These are phyloP conservation scores for Termitomyces sp. DNA, from an alignment of 768 basidiomycete species.

Conservation along the genomic window DNA sequence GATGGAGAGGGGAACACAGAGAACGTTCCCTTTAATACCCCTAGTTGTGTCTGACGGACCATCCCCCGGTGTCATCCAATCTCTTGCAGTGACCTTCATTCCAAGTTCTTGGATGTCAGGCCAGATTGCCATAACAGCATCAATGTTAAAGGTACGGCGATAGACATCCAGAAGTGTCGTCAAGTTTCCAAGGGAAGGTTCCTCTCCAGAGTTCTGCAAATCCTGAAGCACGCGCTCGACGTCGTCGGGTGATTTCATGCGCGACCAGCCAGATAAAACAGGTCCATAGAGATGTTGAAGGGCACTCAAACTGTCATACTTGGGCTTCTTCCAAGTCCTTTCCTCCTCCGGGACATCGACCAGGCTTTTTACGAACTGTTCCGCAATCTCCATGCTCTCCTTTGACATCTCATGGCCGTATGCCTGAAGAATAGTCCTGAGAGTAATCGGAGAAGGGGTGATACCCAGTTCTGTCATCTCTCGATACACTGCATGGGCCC, in stretches of 20 bases:
- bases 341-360: slow-evolving; percentile 28
- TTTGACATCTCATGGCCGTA: slow-evolving; percentile 46
- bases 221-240: slow-evolving; percentile 53
- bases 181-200: slow-evolving; percentile 54
- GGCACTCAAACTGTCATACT: slow-evolving; percentile 33
- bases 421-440: slow-evolving; percentile 57
- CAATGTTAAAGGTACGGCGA: slow-evolving; percentile 48
- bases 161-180: slow-evolving; percentile 69
- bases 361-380: slow-evolving; percentile 56
- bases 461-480: slow-evolving; percentile 67
- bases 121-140: slow-evolving; percentile 61
- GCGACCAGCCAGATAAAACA: slow-evolving; percentile 48
- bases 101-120: slow-evolving; percentile 59
- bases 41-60: slow-evolving; percentile 5
- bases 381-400: slow-evolving; percentile 53
- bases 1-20: slow-evolving; percentile 76
- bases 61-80: slow-evolving; percentile 23
- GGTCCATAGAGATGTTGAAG: slow-evolving; percentile 57
- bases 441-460: slow-evolving; percentile 63
- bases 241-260: slow-evolving; percentile 36
- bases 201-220: slow-evolving; percentile 46
- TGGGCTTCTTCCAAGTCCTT: slow-evolving; percentile 31
- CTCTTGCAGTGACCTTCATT: slow-evolving; percentile 29
- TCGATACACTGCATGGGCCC: slow-evolving; percentile 62
- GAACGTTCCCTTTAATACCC: slow-evolving; percentile 38